Evolutionary conservation across 2,329 filamentous ascomycete genomes (phyloP).

Genomic region (Diaporthe amygdali): DNA sequence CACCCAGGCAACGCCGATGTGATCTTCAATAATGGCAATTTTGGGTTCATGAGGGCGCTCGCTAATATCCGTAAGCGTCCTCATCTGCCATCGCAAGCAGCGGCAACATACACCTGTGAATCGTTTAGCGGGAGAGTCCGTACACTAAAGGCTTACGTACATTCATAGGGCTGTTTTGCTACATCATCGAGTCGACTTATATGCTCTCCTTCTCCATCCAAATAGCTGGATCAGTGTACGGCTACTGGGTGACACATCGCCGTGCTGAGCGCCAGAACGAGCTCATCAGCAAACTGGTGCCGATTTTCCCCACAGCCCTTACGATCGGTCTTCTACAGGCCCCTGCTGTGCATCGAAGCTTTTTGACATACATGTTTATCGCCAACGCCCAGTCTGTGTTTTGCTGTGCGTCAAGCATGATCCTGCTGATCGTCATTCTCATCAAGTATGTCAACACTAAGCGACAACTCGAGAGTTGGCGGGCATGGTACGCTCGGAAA

Average conservation of each 20-base stretch:
- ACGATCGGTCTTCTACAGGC: neutral
- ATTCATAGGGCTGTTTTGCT: neutral
- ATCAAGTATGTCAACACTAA: constrained; percentile 6
- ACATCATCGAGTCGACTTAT: neutral
- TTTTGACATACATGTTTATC: constrained; percentile 1
- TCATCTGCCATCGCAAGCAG: too few species aligned
- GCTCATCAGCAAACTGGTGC: neutral
- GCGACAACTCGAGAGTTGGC: neutral
- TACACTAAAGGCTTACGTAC: too few species aligned
- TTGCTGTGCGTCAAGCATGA: constrained; percentile 3
- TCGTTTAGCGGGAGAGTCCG: too few species aligned
- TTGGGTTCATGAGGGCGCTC: constrained; percentile 8
- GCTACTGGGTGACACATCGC: neutral
- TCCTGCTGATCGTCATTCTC: constrained; percentile 17
- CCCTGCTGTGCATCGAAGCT: constrained; percentile 1
- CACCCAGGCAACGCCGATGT: constrained; percentile 8
- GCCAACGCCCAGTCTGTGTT: neutral
- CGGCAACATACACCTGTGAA: too few species aligned
- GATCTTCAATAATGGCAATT: constrained; percentile 11
- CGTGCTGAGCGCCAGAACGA: neutral
- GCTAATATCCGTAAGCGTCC: constrained; percentile 3
- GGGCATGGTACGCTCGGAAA: neutral
- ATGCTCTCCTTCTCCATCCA: neutral
- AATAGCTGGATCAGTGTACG: constrained; percentile 10
- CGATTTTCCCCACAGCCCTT: neutral